Evolutionary conservation across 768 basidiomycete genomes (phyloP).

Genomic region (Lactifluus echinatus): DNA sequence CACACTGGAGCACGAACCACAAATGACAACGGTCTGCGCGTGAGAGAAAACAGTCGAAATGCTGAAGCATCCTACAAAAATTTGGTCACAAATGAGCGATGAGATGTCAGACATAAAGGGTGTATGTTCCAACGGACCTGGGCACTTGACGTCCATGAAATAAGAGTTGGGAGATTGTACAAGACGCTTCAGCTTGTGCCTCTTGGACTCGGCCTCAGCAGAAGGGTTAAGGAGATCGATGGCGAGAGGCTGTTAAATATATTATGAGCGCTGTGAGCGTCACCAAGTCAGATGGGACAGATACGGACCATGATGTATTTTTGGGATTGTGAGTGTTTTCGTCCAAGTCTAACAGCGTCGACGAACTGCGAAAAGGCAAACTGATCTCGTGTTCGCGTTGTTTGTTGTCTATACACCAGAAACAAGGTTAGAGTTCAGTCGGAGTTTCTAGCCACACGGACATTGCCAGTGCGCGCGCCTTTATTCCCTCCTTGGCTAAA

Average conservation of each 20-base stretch:
- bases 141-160: conserved; percentile 99
- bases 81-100: neutral
- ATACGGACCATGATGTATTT: conserved; percentile 13
- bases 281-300: neutral
- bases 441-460: conserved; percentile 1
- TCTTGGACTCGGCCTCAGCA: conserved; percentile 71
- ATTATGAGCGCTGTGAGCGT: neutral
- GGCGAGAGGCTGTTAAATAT: conserved; percentile 71
- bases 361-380: neutral
- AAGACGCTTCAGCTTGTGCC: conserved; percentile 99
- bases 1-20: conserved; percentile 85
- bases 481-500: no score
- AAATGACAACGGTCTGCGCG: conserved; percentile 95
- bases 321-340: conserved; percentile 3
- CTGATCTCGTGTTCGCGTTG: neutral
- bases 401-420: conserved; percentile 1
- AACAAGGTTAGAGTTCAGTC: conserved; percentile 20
- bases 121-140: conserved; percentile 48
- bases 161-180: conserved; percentile 98
- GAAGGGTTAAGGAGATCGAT: conserved; percentile 97
- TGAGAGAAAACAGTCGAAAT: conserved; percentile 99
- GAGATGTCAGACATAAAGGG: neutral
- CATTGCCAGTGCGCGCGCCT: neutral
- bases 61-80: conserved; percentile 75
- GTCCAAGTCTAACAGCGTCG: neutral